Evolutionary conservation across 371 early-diverging fungal genomes (phyloP), one percentile per base, ranked within the genome.

Genomic region (Mortierella sp.): DNA sequence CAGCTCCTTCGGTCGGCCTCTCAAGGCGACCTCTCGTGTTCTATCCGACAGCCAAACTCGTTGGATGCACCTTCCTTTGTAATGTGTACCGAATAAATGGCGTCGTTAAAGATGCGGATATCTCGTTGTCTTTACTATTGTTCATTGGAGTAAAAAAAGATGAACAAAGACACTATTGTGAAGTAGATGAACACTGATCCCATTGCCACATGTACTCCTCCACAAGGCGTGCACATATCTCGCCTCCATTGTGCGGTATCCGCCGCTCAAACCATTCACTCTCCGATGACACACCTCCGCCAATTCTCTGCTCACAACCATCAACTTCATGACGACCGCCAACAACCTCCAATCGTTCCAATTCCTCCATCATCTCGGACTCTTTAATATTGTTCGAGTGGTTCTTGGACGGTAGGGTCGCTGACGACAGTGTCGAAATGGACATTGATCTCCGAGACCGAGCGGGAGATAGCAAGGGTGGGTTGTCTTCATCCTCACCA

Each of bases 211-310:
- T 91, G 79, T 91, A 91, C 40, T 79, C 78, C 69, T 91, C 90
- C n/a, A 91, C 54, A 13, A 81, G 87, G 16, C 75, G 72, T 0
- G 92, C 91, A 5, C 91, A 91, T 11, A 93, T 88, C 71, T 89
- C 91, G 16, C 93, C 93, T 6, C 93, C 93, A 43, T 93, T 89
- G 67, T 93, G 90, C 21, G 88, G 89, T 19, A 91, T 88, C 54
- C 88, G 46, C 53, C 80, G 74, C 50, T 74, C 77, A 71, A 83
- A 77, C 80, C 77, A 77, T 13, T 37, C 67, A 40, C 67, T 40
- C 40, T 19, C 67, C 24, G 67, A 67, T 24, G 43, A 67, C 37
- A 67, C 67, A 2, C 67, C 67, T 2, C 40, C 40, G 8, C 43
- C 67, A 37, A 37, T 37, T 24, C 67, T 40, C 21, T 67, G 67